Base-by-base conservation (phyloP, 208 protist genomes). In the Acanthamoeba sp. region DNA sequence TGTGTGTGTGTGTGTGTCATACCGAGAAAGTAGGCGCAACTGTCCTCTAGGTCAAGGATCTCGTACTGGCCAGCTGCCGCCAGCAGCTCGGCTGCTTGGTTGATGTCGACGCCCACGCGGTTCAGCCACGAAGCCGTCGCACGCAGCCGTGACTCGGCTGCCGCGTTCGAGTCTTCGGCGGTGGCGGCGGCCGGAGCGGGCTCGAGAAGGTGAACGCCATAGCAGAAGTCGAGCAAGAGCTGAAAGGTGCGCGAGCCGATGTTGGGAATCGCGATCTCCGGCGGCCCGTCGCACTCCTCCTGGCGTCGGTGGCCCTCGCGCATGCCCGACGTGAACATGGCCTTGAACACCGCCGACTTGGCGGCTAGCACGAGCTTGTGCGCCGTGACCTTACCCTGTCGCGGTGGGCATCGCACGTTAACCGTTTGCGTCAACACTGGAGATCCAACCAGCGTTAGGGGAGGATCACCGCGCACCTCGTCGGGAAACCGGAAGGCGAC, bases 321-420 rank as follows among this genome's bases (percentile, higher is more conserved):
- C 69, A 78, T 78, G 69, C 69, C 69, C 34, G 22, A n/a, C 69
- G 69, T 78, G 69, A 78, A 78, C 69, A 78, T 78, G 69, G 69
- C 69, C 69, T 78, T 78, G 69, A 78, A 78, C 69, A 78, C 69
- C 1, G 69, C 32, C 38, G 69, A 78, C 22, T n/a, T 20, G 38
- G 32, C 69, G 20, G 69, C 29, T 18, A 78, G 69, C 29, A 78
- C 12, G 32, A 78, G 32, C 38, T 78, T 78, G 38, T 78, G 69
- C 69, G 69, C 69, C 27, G 69, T 78, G 20, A 78, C 29, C 69
- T 10, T 78, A 32, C 22, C 16, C 69, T 71, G 27, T 22, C 22
- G 55, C 55, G 22, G 55, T 22, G 22, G 55, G 16, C 12, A 22
- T 27, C 57, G 18, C 57, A 1, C 57, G 24, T 16, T 5, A 24